phyloP scores from a whole-genome alignment of 805 yeast species.

The Candida morakotiae region DNA sequence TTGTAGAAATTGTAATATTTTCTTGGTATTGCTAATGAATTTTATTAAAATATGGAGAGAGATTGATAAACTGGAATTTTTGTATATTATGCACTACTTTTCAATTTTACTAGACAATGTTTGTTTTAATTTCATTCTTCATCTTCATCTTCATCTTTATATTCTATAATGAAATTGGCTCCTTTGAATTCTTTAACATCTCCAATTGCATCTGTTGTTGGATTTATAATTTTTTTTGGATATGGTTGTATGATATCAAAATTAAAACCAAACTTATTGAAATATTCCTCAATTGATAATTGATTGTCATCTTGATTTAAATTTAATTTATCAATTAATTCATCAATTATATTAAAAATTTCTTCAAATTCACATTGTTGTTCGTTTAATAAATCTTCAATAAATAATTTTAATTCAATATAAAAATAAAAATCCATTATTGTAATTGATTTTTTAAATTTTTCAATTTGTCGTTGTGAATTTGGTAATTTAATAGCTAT shows the following conservation, averaged over 20 bases:
- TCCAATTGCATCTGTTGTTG: slow-evolving; percentile 7
- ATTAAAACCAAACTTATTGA: slow-evolving; percentile 21
- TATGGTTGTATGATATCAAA: slow-evolving; percentile 41
- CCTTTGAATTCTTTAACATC: slow-evolving; percentile 28
- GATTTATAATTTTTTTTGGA: slow-evolving; percentile 29
- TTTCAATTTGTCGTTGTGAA: slow-evolving; percentile 47
- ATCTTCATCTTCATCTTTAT: slow-evolving; percentile 19
- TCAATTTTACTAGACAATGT: too few relatives aligned
- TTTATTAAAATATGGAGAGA: not conserved
- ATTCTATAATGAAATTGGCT: slow-evolving; percentile 36
- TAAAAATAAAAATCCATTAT: slow-evolving; percentile 47
- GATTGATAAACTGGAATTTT: not conserved
- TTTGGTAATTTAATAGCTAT: slow-evolving; percentile 54
- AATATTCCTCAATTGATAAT: slow-evolving; percentile 18
- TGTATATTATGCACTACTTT: not conserved
- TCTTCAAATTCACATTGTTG: slow-evolving; percentile 4
- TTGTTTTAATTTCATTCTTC: too few relatives aligned
- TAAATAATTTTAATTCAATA: slow-evolving; percentile 39
- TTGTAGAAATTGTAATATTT: too few relatives aligned
- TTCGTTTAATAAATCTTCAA: slow-evolving; percentile 9
- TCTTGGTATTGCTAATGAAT: too few relatives aligned
- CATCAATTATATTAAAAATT: slow-evolving; percentile 7
- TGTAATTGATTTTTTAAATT: slow-evolving; percentile 35
- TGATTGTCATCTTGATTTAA: slow-evolving; percentile 5
- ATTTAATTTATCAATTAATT: slow-evolving; percentile 8